phyloP scores from a whole-genome alignment of 768 basidiomycete genomes.

The Sutorius australiensis region DNA sequence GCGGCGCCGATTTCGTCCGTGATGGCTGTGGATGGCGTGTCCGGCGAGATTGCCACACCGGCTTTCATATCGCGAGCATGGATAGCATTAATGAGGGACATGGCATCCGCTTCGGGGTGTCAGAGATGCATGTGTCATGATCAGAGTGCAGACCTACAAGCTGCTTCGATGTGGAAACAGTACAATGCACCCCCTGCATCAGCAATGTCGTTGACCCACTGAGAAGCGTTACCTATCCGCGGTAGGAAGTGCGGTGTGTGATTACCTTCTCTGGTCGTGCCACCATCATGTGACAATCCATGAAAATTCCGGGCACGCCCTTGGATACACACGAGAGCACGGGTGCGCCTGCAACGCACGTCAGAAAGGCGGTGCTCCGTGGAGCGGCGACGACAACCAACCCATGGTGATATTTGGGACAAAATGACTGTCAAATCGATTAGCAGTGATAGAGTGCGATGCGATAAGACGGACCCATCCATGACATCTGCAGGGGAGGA shows the following conservation, averaged over 20 bases:
- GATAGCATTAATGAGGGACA: conserved; percentile 76
- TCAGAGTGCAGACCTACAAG: conserved; percentile 48
- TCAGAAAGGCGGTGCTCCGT: conserved; percentile 9
- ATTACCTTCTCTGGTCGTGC: conserved; percentile 83
- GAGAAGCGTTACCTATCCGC: background rate
- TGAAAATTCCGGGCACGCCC: conserved; percentile 90
- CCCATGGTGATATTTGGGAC: conserved; percentile 99
- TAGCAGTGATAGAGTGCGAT: background rate
- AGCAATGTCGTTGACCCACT: conserved; percentile 98
- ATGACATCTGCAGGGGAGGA: conserved; percentile 74
- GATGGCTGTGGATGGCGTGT: conserved; percentile 85
- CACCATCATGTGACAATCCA: conserved; percentile 99
- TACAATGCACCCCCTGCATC: conserved; percentile 93
- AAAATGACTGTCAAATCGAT: conserved; percentile 67
- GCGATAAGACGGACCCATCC: conserved; percentile 69
- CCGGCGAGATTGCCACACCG: conserved; percentile 95
- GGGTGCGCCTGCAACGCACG: conserved; percentile 62
- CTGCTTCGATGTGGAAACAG: conserved; percentile 95
- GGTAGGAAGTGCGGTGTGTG: background rate
- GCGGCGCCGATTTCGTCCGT: conserved; percentile 77
- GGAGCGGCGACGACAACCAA: conserved; percentile 35
- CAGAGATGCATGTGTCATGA: conserved; percentile 13
- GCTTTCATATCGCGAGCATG: conserved; percentile 86
- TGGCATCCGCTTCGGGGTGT: conserved; percentile 53
- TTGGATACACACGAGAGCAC: conserved; percentile 82